phyloP scores from a whole-genome alignment of 192 early-diverging fungal genomes.

The Mortierella antarctica region DNA sequence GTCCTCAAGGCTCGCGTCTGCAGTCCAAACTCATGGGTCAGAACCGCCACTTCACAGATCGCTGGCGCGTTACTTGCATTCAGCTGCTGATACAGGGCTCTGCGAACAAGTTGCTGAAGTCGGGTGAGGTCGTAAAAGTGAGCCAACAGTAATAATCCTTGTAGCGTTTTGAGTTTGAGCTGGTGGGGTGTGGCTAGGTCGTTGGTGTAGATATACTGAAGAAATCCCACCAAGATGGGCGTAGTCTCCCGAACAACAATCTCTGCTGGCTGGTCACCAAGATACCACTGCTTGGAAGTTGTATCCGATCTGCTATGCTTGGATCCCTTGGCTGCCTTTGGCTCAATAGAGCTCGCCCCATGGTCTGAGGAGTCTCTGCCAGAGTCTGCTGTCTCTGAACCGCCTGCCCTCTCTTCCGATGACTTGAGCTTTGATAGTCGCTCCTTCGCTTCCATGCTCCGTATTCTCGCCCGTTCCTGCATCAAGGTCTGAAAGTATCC shows the following conservation, averaged over 20 bases:
- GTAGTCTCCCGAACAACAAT: conserved; percentile 32
- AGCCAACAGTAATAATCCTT: conserved; percentile 30
- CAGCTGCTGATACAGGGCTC: conserved; percentile 25
- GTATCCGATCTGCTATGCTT: not conserved
- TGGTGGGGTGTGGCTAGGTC: conserved; percentile 40
- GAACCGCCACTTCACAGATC: conserved; percentile 40
- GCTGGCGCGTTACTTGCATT: conserved; percentile 30
- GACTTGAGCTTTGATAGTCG: not conserved
- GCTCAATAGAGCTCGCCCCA: not conserved
- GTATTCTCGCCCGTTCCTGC: conserved; percentile 14
- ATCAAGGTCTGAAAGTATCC: conserved; percentile 39
- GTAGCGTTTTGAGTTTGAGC: conserved; percentile 29
- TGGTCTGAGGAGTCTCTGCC: not conserved
- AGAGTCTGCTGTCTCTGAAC: not conserved
- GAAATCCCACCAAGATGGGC: conserved; percentile 40
- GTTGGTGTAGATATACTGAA: conserved; percentile 50
- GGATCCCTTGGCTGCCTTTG: too few species aligned
- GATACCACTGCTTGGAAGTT: conserved; percentile 13
- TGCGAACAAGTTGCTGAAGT: conserved; percentile 33
- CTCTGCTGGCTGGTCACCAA: conserved; percentile 8
- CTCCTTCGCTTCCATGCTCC: not conserved
- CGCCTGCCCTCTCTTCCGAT: not conserved
- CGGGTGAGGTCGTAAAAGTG: conserved; percentile 44
- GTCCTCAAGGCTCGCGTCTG: conserved; percentile 41
- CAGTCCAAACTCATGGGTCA: conserved; percentile 44